Conservation (phyloP, 2,329 filamentous ascomycete genomes). For the Monilinia fructicola region DNA sequence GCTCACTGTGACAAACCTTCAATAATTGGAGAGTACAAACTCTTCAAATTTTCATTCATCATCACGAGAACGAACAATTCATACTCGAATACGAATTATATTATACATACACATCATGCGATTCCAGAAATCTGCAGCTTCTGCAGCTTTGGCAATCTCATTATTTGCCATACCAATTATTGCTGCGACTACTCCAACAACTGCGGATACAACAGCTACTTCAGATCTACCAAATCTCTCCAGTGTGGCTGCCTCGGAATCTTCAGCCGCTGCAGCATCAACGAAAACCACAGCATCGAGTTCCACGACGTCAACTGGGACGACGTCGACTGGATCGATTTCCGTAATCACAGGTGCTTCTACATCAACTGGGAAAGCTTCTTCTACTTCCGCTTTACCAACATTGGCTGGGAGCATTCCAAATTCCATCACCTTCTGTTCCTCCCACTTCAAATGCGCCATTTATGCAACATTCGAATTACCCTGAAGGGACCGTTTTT, state of each 20-base stretch:
- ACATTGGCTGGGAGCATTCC: conserved; percentile 57
- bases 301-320: conserved; percentile 8
- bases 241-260: conserved; percentile 31
- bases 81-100: conserved; percentile 19
- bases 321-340: conserved; percentile 28
- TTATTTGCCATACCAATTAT: conserved; percentile 27
- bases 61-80: conserved; percentile 27
- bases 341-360: conserved; percentile 20
- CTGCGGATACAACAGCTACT: conserved; percentile 13
- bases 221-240: conserved; percentile 32
- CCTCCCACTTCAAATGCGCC: conserved; percentile 83
- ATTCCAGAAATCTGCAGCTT: conserved; percentile 26
- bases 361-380: conserved; percentile 14
- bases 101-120: conserved; percentile 28
- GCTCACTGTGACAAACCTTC: conserved; percentile 14
- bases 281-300: conserved; percentile 23
- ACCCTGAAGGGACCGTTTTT: conserved; percentile 93
- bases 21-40: conserved; percentile 3
- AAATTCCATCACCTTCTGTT: conserved; percentile 71
- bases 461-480: conserved; percentile 82
- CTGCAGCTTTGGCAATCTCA: conserved; percentile 29
- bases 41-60: conserved; percentile 21
- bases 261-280: conserved; percentile 29
- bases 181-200: conserved; percentile 20
- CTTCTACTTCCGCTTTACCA: conserved; percentile 45